These are phyloP conservation scores for Paramecium tetraurelia DNA, from an alignment of 73 alveolate genomes.

Conservation along the genomic window DNA sequence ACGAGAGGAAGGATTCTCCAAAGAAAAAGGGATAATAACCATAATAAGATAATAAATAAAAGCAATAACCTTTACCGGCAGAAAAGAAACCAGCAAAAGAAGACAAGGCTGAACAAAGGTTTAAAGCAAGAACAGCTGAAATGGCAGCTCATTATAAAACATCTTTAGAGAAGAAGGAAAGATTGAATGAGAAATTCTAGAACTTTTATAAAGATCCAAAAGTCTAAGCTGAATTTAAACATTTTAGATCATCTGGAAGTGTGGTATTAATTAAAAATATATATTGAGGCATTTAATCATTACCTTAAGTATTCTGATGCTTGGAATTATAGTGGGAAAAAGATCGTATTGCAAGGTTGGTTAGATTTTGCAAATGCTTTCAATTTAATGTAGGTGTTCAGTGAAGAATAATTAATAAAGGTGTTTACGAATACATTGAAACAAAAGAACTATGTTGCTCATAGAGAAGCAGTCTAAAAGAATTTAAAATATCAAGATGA, in stretches of 20 bases:
- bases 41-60: not conserved
- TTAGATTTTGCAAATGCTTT: not conserved
- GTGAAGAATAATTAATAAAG: not conserved
- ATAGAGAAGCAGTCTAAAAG: not conserved
- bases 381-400: not conserved
- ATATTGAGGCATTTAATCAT: conserved; percentile 26
- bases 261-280: not conserved
- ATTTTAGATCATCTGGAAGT: conserved; percentile 45
- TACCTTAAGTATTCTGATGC: conserved; percentile 20
- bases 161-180: not conserved
- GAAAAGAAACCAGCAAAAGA: not conserved
- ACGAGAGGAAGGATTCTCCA: not conserved
- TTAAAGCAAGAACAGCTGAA: not conserved
- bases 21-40: not conserved
- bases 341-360: conserved; percentile 8
- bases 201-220: not conserved
- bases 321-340: not conserved
- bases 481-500: not conserved
- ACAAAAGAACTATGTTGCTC: not conserved
- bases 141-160: conserved; percentile 28
- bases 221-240: conserved; percentile 16
- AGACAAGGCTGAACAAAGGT: not conserved
- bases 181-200: not conserved
- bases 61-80: not conserved
- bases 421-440: not conserved